A percentile compares a stretch with the other conserved stretches of the same genome.
phyloP scores from a whole-genome alignment of 1,284 basidiomycete genomes.

The Ceratobasidium sp. region DNA sequence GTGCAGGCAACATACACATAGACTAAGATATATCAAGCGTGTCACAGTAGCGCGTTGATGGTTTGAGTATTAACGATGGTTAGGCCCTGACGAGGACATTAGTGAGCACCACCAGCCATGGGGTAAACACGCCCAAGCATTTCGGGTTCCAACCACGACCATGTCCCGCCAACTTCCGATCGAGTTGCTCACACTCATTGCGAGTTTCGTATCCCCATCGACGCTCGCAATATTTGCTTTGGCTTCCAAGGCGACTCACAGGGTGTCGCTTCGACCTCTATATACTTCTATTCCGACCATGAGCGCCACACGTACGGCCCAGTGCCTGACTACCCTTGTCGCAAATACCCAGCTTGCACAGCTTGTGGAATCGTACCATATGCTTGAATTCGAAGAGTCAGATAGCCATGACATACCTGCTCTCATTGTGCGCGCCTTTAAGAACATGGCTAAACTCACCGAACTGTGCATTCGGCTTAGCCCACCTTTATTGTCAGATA shows the following conservation, averaged over 20 bases:
- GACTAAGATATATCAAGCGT: too few relatives aligned
- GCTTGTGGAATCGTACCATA: background rate
- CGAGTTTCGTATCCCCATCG: background rate
- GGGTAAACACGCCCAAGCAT: too few relatives aligned
- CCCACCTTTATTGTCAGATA: background rate
- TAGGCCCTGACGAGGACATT: too few relatives aligned
- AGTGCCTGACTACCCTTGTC: constrained; percentile 1
- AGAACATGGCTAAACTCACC: background rate
- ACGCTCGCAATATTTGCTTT: background rate
- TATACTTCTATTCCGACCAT: constrained; percentile 4
- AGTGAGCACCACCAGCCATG: too few relatives aligned
- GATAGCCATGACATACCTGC: too few relatives aligned
- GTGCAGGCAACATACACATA: too few relatives aligned
- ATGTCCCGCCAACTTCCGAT: background rate
- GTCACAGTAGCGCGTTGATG: too few relatives aligned
- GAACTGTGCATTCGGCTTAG: constrained; percentile 9
- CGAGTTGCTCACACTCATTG: constrained; percentile 23
- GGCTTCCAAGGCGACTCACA: background rate
- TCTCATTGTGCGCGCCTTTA: background rate
- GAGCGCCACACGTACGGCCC: background rate
- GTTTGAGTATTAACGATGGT: too few relatives aligned
- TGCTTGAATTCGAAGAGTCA: too few relatives aligned
- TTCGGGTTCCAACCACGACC: background rate
- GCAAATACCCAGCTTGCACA: background rate
- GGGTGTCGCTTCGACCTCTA: constrained; percentile 3